phyloP scores from a whole-genome alignment of 345 rosid species.

The Mallotus nudiflorus region DNA sequence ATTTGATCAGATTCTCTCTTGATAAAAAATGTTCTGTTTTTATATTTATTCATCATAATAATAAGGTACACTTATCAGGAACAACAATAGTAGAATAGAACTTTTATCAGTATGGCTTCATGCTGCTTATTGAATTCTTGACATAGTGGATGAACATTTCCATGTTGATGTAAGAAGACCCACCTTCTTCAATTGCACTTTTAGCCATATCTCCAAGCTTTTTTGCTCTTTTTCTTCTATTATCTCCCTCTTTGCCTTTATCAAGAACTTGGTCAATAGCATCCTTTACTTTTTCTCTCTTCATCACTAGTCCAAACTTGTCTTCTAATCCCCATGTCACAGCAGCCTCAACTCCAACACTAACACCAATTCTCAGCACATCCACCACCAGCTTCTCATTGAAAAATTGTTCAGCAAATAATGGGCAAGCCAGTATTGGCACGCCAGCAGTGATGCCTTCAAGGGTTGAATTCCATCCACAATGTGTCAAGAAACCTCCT shows the following conservation, averaged over 20 bases:
- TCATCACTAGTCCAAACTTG: slow-evolving; percentile 23
- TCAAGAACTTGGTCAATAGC: slow-evolving; percentile 22
- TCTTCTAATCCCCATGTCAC: slow-evolving; percentile 37
- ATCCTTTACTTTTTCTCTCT: slow-evolving; percentile 18
- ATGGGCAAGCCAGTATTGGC: slow-evolving; percentile 42
- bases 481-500: slow-evolving; percentile 58
- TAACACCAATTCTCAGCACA: slow-evolving; percentile 38
- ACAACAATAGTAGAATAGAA: too few species aligned
- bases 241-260: slow-evolving; percentile 19
- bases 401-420: slow-evolving; percentile 38
- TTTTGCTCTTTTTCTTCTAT: slow-evolving; percentile 30
- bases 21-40: too few species aligned
- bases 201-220: slow-evolving; percentile 24
- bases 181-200: slow-evolving; percentile 23
- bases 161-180: slow-evolving; percentile 30
- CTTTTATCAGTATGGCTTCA: too few species aligned
- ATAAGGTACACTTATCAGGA: too few species aligned
- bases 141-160: slow-evolving; percentile 16
- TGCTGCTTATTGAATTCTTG: background rate
- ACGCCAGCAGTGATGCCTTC: slow-evolving; percentile 48
- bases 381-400: slow-evolving; percentile 44
- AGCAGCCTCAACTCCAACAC: slow-evolving; percentile 34
- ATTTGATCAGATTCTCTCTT: too few species aligned
- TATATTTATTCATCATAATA: too few species aligned
- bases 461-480: slow-evolving; percentile 63